These are phyloP conservation scores for Ceratocystiopsis sp. DNA, from an alignment of 2,329 filamentous ascomycete species.

Conservation along the genomic window DNA sequence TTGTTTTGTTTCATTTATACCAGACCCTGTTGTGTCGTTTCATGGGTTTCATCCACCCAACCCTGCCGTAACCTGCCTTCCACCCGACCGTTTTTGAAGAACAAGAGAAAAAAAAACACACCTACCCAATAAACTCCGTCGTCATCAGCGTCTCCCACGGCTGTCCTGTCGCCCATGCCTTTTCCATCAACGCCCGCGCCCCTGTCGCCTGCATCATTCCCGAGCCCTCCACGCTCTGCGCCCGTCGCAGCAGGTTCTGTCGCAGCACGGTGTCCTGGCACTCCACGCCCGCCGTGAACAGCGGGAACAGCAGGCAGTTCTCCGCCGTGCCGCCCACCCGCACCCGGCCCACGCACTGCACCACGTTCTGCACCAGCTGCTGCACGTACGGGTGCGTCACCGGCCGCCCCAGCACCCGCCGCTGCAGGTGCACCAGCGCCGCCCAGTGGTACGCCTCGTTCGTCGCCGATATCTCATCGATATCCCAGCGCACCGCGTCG, in stretches of 20 bases:
- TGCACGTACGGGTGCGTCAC: constrained; percentile 43
- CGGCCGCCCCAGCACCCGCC: constrained; percentile 50
- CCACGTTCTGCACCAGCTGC: constrained; percentile 43
- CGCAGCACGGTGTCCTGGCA: constrained; percentile 38
- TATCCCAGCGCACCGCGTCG: constrained; percentile 39
- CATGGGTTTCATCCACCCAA: too few relatives aligned
- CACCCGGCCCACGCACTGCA: constrained; percentile 44
- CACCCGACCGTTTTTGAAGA: background rate
- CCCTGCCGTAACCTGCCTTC: too few relatives aligned
- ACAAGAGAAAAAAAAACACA: background rate
- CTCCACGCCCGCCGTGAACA: constrained; percentile 73
- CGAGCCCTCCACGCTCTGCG: constrained; percentile 51
- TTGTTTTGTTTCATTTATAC: too few relatives aligned
- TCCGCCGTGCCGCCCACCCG: constrained; percentile 53
- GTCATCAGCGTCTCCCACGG: constrained; percentile 52
- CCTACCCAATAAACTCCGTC: constrained; percentile 49
- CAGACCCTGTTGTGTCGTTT: too few relatives aligned
- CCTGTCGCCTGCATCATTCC: constrained; percentile 59
- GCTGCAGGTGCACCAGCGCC: constrained; percentile 57
- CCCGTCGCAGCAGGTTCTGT: constrained; percentile 43
- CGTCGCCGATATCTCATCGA: constrained; percentile 48
- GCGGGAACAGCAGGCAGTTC: constrained; percentile 58
- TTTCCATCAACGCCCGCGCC: constrained; percentile 49
- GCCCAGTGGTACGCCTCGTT: constrained; percentile 71
- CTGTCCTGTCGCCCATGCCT: constrained; percentile 48